These are phyloP conservation scores for Yamadazyma sp. DNA, from an alignment of 1,139 yeast genomes.

Conservation along the genomic window DNA sequence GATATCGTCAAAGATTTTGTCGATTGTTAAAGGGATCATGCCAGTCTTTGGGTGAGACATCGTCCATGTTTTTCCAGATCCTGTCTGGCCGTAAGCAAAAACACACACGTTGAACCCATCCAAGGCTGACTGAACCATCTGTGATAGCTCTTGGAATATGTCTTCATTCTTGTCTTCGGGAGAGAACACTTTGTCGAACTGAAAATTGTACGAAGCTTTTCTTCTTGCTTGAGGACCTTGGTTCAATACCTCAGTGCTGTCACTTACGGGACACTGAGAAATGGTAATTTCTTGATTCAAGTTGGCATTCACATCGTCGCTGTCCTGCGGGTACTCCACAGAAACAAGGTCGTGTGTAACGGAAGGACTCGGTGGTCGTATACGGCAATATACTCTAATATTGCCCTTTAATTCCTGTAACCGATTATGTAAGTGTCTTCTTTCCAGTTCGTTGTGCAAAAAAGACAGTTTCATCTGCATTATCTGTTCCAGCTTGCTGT, in stretches of 20 bases:
- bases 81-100: constrained; percentile 97
- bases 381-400: constrained; percentile 85
- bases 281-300: constrained; percentile 45
- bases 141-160: constrained; percentile 83
- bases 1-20: constrained; percentile 67
- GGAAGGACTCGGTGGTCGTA: constrained; percentile 54
- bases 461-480: constrained; percentile 13
- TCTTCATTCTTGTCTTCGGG: constrained; percentile 53
- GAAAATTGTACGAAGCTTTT: constrained; percentile 39
- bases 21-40: constrained; percentile 76
- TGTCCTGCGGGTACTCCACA: constrained; percentile 50
- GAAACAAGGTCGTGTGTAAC: constrained; percentile 27
- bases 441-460: constrained; percentile 24
- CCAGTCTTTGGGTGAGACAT: constrained; percentile 79
- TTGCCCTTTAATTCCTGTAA: constrained; percentile 90
- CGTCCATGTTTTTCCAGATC: constrained; percentile 92
- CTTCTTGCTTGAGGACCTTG: constrained; percentile 7
- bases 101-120: constrained; percentile 94
- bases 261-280: constrained; percentile 15
- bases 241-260: constrained; percentile 3
- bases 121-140: constrained; percentile 81
- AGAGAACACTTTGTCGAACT: constrained; percentile 78
- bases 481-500: constrained; percentile 9
- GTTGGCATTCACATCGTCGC: constrained; percentile 37
- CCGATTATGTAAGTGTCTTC: constrained; percentile 72